Percentiles rank a stretch among this genome's conserved stretches.
Conservation (phyloP, 2,329 filamentous ascomycete species). For the Ilyonectria sp. region DNA sequence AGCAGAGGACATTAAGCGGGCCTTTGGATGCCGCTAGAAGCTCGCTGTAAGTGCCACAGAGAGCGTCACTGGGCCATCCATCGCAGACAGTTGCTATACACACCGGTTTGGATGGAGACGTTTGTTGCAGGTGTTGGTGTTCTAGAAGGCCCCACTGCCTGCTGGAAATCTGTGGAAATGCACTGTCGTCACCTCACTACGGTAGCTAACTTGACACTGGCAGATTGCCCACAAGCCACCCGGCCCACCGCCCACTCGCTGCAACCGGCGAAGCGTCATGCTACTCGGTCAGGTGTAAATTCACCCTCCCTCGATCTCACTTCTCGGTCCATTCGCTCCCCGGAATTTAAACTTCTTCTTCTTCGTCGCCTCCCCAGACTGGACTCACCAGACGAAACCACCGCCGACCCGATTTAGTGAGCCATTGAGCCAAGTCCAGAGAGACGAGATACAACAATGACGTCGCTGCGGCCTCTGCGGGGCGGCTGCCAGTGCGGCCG, state of each 20-base stretch:
- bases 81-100: background rate
- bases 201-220: constrained; percentile 36
- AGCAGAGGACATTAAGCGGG: constrained; percentile 1
- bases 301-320: constrained; percentile 23
- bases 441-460: constrained; percentile 56
- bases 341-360: background rate
- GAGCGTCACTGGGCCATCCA: background rate
- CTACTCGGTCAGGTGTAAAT: constrained; percentile 9
- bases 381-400: background rate
- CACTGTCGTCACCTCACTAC: constrained; percentile 34
- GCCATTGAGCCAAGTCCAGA: background rate
- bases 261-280: constrained; percentile 24
- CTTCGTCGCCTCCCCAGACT: background rate
- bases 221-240: constrained; percentile 36
- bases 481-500: constrained; percentile 90
- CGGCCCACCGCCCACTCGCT: constrained; percentile 14
- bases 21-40: constrained; percentile 31
- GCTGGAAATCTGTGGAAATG: constrained; percentile 43
- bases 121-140: constrained; percentile 18
- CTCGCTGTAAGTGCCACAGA: constrained; percentile 19
- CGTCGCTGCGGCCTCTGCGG: constrained; percentile 69
- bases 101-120: background rate
- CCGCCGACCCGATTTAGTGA: constrained; percentile 2
- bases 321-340: constrained; percentile 6
- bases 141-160: constrained; percentile 48